Evolutionary conservation across 768 basidiomycete species (phyloP), one percentile per base, ranked within the genome.

Genomic region (Tricholoma furcatifolium): DNA sequence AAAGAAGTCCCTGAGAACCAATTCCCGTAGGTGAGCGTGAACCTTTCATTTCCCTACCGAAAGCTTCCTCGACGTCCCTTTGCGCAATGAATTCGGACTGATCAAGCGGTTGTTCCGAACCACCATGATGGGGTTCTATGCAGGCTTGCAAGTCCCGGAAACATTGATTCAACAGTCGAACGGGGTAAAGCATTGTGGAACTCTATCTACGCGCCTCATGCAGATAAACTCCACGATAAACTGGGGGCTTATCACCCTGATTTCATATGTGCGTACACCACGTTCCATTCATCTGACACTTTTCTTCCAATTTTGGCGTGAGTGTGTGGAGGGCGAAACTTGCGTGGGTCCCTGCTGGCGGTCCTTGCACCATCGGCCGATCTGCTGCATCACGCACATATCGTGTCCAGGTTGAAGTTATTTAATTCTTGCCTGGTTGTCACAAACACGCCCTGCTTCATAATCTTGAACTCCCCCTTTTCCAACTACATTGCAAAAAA

Each of bases 211-310:
- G 75, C 83, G 68, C 93, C 93, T 67, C 89, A 93, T 75, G 87
- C 85, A 65, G 84, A 83, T 75, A 96, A 95, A 74, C 83, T 96
- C 65, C 82, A 91, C 71, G 75, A 84, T 74, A 96, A 93, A 75
- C 79, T 96, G 58, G 85, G 79, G 66, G 79, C 82, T 51, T 91
- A 92, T 74, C 93, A 96, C 70, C 93, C 93, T 55, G 93, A 96
- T 77, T 91, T 96, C 75, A 92, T 93, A 69, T 77, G 91, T 93
- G 70, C 75, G 90, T 83, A 63, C n/a, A n/a, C 39, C 67, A 67
- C 65, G 66, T 68, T 69, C 54, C 61, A 52, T 57, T 54, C 65
- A 50, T 64, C 62, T 65, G 65, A 63, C 51, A 62, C 61, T 57
- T 55, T 59, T 50, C 51, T 67, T 64, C 71, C 69, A 64, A 67